Percentiles rank a stretch among this genome's conserved stretches.
Evolutionary conservation across 148 eudicot genomes (phyloP).

Genomic region (Arctostaphylos glauca): DNA sequence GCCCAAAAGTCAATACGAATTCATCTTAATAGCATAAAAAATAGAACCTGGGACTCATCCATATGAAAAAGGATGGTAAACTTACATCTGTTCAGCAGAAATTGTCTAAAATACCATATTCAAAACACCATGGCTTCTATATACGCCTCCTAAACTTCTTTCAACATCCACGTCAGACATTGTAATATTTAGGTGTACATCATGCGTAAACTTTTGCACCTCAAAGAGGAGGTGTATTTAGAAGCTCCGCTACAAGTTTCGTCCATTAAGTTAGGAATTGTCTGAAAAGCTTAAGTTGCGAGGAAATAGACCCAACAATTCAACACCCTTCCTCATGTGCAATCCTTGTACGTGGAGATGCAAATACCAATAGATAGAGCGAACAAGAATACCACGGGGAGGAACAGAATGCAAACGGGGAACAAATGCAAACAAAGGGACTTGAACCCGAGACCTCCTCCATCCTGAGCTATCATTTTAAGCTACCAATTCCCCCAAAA

Average conservation of each 20-base stretch:
- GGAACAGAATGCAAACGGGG: too few species aligned
- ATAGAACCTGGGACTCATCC: neutral
- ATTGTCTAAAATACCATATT: neutral
- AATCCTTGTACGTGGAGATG: too few species aligned
- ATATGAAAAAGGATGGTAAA: neutral
- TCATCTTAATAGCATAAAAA: neutral
- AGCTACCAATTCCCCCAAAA: too few species aligned
- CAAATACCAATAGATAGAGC: too few species aligned
- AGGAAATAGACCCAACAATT: too few species aligned
- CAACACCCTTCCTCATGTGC: too few species aligned
- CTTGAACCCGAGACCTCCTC: too few species aligned
- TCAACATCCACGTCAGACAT: neutral
- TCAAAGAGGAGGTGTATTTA: neutral
- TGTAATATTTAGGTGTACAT: neutral
- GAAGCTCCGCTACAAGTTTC: neutral
- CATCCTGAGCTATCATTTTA: too few species aligned
- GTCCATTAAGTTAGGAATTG: too few species aligned
- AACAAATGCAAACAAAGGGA: too few species aligned
- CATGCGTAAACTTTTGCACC: neutral
- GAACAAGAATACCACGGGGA: too few species aligned
- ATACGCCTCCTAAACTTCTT: neutral
- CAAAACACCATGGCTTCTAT: neutral
- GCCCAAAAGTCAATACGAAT: neutral
- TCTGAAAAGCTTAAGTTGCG: too few species aligned
- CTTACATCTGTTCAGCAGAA: neutral